Percentiles rank a stretch among this genome's conserved stretches.
Evolutionary conservation across 306 rosid species (phyloP).

Genomic region (Cucumis cinereus): DNA sequence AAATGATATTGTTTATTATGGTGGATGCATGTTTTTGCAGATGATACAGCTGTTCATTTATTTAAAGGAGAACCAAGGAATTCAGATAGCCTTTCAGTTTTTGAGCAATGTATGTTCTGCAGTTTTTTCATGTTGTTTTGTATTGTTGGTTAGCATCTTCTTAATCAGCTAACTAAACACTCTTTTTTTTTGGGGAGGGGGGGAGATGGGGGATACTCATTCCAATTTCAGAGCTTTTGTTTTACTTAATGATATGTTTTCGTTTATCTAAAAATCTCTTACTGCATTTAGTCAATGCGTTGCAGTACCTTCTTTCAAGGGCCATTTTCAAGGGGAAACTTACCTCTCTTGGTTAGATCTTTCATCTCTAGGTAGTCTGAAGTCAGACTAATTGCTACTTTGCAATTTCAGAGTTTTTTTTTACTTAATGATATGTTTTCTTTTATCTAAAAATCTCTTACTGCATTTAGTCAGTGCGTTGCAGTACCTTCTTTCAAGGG

Average conservation of each 20-base stretch:
- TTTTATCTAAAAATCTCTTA: background rate
- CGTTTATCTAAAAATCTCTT: background rate
- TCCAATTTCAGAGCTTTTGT: background rate
- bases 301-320: background rate
- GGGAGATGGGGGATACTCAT: background rate
- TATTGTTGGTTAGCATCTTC: background rate
- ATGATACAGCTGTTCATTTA: slow-evolving; percentile 67
- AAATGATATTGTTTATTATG: slow-evolving; percentile 5
- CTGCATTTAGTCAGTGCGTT: background rate
- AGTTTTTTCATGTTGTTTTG: background rate
- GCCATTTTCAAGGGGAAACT: background rate
- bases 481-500: background rate
- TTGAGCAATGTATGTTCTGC: slow-evolving; percentile 64
- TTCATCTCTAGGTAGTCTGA: background rate
- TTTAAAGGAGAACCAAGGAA: slow-evolving; percentile 62
- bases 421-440: background rate
- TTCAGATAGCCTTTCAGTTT: slow-evolving; percentile 73
- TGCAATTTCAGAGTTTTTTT: no score
- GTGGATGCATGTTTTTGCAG: slow-evolving; percentile 34
- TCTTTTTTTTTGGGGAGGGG: background rate
- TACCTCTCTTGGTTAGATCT: background rate
- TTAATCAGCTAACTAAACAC: background rate
- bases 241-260: background rate
- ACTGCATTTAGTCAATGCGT: background rate
- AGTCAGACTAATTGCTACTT: background rate